Evolutionary conservation across 257 asterid species (phyloP).

Genomic region (Nicotiana tomentosiformis): DNA sequence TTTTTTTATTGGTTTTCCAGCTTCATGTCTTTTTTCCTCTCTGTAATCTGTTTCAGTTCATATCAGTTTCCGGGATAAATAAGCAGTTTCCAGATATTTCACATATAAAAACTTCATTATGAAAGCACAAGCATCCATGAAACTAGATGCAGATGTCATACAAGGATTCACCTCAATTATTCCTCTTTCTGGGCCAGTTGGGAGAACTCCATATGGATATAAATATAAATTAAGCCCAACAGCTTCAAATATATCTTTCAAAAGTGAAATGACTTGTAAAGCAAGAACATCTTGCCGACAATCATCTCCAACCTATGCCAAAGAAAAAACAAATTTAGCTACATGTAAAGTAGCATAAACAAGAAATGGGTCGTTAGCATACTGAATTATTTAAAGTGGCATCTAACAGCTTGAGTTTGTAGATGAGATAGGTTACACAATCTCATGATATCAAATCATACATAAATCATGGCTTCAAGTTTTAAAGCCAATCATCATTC

Average conservation of each 20-base stretch:
- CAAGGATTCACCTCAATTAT: slow-evolving; percentile 72
- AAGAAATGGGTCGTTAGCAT: neutral
- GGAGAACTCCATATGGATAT: slow-evolving; percentile 96
- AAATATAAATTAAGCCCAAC: slow-evolving; percentile 78
- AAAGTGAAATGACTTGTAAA: slow-evolving; percentile 93
- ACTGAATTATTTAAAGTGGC: neutral
- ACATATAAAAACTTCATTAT: neutral
- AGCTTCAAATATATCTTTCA: slow-evolving; percentile 88
- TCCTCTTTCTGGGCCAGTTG: slow-evolving; percentile 97
- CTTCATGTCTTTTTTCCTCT: neutral
- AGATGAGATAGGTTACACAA: slow-evolving; percentile 3
- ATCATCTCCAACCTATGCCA: slow-evolving; percentile 92
- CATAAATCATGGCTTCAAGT: neutral
- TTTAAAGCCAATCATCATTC: neutral
- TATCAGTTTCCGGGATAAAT: neutral
- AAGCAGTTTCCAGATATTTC: neutral
- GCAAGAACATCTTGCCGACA: slow-evolving; percentile 99
- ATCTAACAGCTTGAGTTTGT: neutral
- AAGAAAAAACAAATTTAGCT: slow-evolving; percentile 24
- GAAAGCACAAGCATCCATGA: slow-evolving; percentile 1
- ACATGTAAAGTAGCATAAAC: slow-evolving; percentile 11
- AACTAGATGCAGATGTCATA: slow-evolving; percentile 1
- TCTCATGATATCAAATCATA: neutral
- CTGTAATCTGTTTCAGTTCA: neutral
- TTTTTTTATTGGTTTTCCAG: no score